phyloP scores from a whole-genome alignment of 257 asterid species.

The Jacaranda copaia region DNA sequence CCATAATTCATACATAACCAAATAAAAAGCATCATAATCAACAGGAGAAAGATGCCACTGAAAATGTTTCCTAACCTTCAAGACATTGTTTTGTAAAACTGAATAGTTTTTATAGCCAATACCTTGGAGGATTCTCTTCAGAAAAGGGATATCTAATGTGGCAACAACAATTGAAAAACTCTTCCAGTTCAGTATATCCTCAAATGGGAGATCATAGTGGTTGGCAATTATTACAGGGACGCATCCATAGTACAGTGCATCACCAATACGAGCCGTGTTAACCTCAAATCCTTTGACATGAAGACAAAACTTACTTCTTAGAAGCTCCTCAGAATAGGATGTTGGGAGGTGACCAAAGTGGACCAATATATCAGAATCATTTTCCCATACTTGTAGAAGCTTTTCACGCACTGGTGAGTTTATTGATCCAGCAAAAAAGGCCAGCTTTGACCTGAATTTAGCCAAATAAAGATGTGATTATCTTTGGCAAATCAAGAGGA shows the following conservation, averaged over 20 bases:
- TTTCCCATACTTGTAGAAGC: conserved; percentile 81
- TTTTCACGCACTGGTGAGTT: conserved; percentile 87
- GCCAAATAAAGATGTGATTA: conserved; percentile 9
- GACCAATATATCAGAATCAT: conserved; percentile 70
- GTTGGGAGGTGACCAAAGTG: conserved; percentile 61
- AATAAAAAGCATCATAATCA: conserved; percentile 82
- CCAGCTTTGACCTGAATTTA: conserved; percentile 66
- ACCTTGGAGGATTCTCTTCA: conserved; percentile 68
- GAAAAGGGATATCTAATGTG: conserved; percentile 74
- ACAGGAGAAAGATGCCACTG: conserved; percentile 79
- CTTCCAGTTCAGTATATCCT: conserved; percentile 76
- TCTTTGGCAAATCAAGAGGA: conserved; percentile 14
- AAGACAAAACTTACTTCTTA: conserved; percentile 81
- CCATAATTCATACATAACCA: conserved; percentile 92
- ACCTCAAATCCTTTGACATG: conserved; percentile 94
- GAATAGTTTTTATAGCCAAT: conserved; percentile 51
- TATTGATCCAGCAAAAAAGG: conserved; percentile 79
- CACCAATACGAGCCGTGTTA: conserved; percentile 91
- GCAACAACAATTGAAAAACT: conserved; percentile 77
- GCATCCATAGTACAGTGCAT: conserved; percentile 82
- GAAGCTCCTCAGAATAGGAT: conserved; percentile 68
- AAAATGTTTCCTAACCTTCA: conserved; percentile 74
- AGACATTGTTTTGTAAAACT: conserved; percentile 54
- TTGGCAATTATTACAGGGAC: conserved; percentile 89
- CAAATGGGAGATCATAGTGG: conserved; percentile 91